These are phyloP conservation scores for Acacia confusa DNA, from an alignment of 306 rosid genomes.

Conservation along the genomic window DNA sequence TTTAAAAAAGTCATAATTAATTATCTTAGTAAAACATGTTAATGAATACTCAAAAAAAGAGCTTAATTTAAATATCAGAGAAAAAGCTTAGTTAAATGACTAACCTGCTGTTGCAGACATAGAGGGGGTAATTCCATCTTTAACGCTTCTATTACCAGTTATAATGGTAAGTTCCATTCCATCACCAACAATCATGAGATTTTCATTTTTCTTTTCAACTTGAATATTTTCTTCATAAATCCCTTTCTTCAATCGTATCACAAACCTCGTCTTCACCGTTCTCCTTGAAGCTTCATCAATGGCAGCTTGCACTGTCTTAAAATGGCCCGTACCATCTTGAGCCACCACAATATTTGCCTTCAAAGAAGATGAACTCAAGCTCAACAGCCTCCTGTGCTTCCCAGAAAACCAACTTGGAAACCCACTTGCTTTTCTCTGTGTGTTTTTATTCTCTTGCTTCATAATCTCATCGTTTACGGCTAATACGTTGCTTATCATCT, in stretches of 20 bases:
- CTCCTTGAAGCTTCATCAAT: constrained; percentile 60
- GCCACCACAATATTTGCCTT: constrained; percentile 67
- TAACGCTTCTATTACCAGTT: constrained; percentile 60
- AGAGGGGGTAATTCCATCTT: constrained; percentile 70
- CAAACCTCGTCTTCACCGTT: constrained; percentile 42
- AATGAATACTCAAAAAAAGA: neutral
- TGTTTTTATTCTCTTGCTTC: neutral
- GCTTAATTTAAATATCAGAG: neutral
- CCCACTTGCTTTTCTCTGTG: neutral
- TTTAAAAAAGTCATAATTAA: neutral
- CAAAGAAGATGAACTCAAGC: neutral
- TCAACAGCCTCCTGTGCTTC: constrained; percentile 53
- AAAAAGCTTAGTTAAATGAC: neutral
- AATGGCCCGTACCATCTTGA: constrained; percentile 80
- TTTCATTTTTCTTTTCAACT: constrained; percentile 51
- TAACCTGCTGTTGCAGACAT: constrained; percentile 52
- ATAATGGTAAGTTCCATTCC: constrained; percentile 59
- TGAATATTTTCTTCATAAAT: constrained; percentile 74
- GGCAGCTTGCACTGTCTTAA: constrained; percentile 64
- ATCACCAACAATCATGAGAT: constrained; percentile 76
- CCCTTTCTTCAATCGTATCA: constrained; percentile 69
- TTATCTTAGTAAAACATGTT: neutral
- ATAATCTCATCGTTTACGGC: neutral
- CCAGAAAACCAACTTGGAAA: constrained; percentile 65
- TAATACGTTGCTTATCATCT: constrained; percentile 68